Percentiles rank a stretch among this genome's conserved stretches.
phyloP scores from a whole-genome alignment of 2,329 filamentous ascomycete species.

The Emmonsiellopsis sp. region DNA sequence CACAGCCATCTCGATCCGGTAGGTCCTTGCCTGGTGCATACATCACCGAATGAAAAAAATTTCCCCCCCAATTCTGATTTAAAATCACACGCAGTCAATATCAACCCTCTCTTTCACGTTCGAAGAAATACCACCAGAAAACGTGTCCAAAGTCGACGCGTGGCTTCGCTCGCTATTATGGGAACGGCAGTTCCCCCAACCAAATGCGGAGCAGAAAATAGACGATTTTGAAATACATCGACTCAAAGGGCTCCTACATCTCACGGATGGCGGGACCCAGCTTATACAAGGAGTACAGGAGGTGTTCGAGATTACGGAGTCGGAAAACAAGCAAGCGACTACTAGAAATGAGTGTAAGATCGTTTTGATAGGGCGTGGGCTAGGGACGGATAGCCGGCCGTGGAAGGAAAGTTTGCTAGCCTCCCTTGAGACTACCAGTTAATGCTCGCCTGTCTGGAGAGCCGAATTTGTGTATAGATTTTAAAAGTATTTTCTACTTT shows the following conservation, averaged over 20 bases:
- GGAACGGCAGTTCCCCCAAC: conserved; percentile 44
- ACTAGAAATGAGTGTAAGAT: conserved; percentile 30
- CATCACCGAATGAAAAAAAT: neutral
- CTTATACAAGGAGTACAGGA: conserved; percentile 88
- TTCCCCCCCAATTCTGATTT: neutral
- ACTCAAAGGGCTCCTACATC: conserved; percentile 67
- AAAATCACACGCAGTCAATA: conserved; percentile 53
- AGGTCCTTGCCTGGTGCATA: conserved; percentile 20
- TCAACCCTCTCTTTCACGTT: conserved; percentile 68
- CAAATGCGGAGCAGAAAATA: conserved; percentile 5
- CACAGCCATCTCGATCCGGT: conserved; percentile 88
- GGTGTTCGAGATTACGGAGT: conserved; percentile 81
- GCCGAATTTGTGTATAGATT: too few species aligned
- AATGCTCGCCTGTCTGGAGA: neutral
- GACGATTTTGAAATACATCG: conserved; percentile 70
- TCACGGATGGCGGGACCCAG: conserved; percentile 54
- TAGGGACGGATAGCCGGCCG: conserved; percentile 22
- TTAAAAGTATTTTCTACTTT: too few species aligned
- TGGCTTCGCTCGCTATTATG: conserved; percentile 81
- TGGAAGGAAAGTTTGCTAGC: conserved; percentile 26
- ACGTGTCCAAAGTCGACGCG: conserved; percentile 58
- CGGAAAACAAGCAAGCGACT: conserved; percentile 15
- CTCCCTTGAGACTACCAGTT: neutral
- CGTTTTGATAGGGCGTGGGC: conserved; percentile 38
- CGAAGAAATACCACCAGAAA: conserved; percentile 46